Base-by-base conservation (phyloP, 148 eudicot species). In the Camellia sinensis region DNA sequence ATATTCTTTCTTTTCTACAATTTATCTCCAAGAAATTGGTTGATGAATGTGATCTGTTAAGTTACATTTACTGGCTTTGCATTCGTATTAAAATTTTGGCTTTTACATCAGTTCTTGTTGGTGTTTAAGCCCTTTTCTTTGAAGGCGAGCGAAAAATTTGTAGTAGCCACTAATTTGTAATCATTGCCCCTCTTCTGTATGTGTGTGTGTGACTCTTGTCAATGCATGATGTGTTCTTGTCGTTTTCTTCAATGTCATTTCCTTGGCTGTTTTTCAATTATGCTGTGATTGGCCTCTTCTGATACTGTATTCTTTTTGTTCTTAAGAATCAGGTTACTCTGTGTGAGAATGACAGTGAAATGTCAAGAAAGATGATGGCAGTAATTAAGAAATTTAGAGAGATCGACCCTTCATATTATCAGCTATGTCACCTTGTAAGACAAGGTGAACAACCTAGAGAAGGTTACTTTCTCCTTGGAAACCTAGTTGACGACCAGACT, bases 371-470 rank as follows among this genome's bases (percentile, higher is more conserved):
- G 89, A 88, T 94, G 53, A 85, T 90, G 84, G 81, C 81, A 67
- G 77, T 94, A 62, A 83, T 97, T 14, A 66, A 87, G 73, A 91
- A 78, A 83, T 78, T 86, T 85, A 89, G 98, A 79, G 88, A 90
- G 83, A 87, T 82, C 76, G 91, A 92, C 67, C 91, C 85, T 59
- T 89, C 94, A 45, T 91, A 88, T 83, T 94, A 87, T 89, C 98
- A 92, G 87, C 88, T 92, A 52, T 90, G 93, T 79, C 93, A 94
- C 82, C 87, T 97, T 82, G 94, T 94, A 83, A 88, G 95, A 83
- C 99, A 94, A 89, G 98, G 99, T 48, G 98, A 94, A 83, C 99
- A 96, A 81, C 98, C 99, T 10, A 82, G 94, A 81, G 99, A 97
- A 91, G 95, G 97, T 60, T 89, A 84, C 83, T 94, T 89, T 86